Evolutionary conservation across 768 basidiomycete genomes (phyloP).

Genomic region (Trametes sanguinea): DNA sequence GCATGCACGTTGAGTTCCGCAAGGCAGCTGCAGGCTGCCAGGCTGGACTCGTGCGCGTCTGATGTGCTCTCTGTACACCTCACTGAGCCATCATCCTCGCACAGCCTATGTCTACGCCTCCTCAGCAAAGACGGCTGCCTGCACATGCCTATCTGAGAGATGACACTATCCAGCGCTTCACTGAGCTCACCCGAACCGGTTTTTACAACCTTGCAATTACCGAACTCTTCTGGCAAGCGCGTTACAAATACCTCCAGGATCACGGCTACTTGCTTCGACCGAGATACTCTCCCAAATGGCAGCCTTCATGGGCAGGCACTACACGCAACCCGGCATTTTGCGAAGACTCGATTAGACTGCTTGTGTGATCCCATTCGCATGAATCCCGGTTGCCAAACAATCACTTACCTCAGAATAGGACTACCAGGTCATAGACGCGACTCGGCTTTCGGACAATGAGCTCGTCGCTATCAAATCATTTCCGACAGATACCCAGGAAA

Average conservation of each 20-base stretch:
- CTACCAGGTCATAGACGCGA: slow-evolving; percentile 25
- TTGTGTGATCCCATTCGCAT: not conserved
- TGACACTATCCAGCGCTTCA: not conserved
- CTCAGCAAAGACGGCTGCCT: slow-evolving; percentile 16
- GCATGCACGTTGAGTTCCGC: too few relatives aligned
- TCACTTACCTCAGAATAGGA: not conserved
- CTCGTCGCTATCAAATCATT: slow-evolving; percentile 24
- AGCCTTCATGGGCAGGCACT: slow-evolving; percentile 21
- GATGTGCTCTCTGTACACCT: not conserved
- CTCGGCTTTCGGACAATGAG: not conserved
- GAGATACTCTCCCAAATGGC: slow-evolving; percentile 19
- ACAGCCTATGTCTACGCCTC: not conserved
- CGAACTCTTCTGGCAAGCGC: slow-evolving; percentile 18
- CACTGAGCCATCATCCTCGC: not conserved
- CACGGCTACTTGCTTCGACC: slow-evolving; percentile 27
- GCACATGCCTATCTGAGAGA: slow-evolving; percentile 1
- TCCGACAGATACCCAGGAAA: slow-evolving; percentile 5
- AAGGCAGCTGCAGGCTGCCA: too few relatives aligned
- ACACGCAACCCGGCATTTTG: slow-evolving; percentile 8
- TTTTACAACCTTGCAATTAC: slow-evolving; percentile 4
- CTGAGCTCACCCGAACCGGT: slow-evolving; percentile 5
- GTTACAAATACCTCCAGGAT: slow-evolving; percentile 10
- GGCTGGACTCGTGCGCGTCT: too few relatives aligned
- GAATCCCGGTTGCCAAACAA: not conserved
- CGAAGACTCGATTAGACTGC: slow-evolving; percentile 8